Conservation (phyloP, 768 basidiomycete species). For the Sutorius australiensis region DNA sequence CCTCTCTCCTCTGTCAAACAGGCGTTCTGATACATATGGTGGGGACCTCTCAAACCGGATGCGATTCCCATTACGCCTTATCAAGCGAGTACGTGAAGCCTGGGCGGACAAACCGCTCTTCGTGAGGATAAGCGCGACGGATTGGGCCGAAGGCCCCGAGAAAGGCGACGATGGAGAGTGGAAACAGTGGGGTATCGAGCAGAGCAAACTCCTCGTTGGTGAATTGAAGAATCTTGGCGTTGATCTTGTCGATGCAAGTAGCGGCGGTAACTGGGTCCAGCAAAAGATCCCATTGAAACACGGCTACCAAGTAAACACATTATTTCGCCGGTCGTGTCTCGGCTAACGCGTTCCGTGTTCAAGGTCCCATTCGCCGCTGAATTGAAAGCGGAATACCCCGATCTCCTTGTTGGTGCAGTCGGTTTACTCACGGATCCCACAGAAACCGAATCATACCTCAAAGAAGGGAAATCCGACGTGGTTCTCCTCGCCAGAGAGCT, state of each 20-base stretch:
- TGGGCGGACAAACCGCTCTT: constrained; percentile 71
- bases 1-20: constrained; percentile 74
- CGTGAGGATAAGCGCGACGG: constrained; percentile 62
- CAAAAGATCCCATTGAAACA: constrained; percentile 53
- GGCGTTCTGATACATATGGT: constrained; percentile 66
- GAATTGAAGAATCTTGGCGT: constrained; percentile 59
- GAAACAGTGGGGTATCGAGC: constrained; percentile 75
- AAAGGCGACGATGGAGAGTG: constrained; percentile 51
- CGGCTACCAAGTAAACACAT: constrained; percentile 54
- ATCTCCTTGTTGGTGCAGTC: constrained; percentile 56
- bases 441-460: constrained; percentile 60
- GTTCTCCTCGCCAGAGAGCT: constrained; percentile 66
- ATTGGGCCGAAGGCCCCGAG: constrained; percentile 61
- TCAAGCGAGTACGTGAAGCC: constrained; percentile 46
- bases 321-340: not conserved
- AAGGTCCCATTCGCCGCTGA: constrained; percentile 68
- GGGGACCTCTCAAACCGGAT: constrained; percentile 72
- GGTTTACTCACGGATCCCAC: constrained; percentile 66
- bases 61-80: constrained; percentile 59
- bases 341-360: not conserved
- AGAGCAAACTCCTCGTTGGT: constrained; percentile 56
- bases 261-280: constrained; percentile 59
- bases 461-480: constrained; percentile 64
- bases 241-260: constrained; percentile 72
- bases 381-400: constrained; percentile 57